Percentiles rank a stretch among this genome's conserved stretches.
These are phyloP conservation scores for Coelastrella sp. DNA, from an alignment of 139 green algal genomes.

Conservation along the genomic window DNA sequence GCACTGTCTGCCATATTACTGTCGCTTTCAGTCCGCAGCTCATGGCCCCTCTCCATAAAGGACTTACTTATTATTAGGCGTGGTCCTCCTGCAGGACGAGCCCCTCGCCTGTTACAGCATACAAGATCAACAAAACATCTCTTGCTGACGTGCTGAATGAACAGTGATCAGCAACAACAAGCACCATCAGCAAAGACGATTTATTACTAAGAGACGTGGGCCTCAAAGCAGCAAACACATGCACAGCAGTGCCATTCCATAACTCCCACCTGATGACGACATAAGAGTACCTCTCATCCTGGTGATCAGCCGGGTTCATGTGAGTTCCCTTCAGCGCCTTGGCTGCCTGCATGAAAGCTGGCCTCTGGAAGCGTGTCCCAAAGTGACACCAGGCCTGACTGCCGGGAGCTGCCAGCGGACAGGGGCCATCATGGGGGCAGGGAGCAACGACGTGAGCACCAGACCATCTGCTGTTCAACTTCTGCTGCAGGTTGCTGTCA, in stretches of 20 bases:
- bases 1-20: no score
- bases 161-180: neutral
- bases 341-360: constrained; percentile 57
- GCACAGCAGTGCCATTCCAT: no score
- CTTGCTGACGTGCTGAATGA: no score
- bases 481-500: constrained; percentile 33
- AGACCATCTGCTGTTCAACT: constrained; percentile 29
- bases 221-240: neutral
- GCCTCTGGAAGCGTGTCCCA: constrained; percentile 73
- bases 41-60: constrained; percentile 16
- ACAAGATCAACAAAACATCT: neutral
- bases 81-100: neutral
- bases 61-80: neutral
- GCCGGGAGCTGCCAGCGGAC: constrained; percentile 68
- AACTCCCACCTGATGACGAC: constrained; percentile 70
- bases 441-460: constrained; percentile 82
- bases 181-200: neutral
- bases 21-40: neutral
- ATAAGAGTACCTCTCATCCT: constrained; percentile 90
- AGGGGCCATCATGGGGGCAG: constrained; percentile 85
- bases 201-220: neutral
- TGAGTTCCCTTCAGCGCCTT: constrained; percentile 34
- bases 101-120: constrained; percentile 19
- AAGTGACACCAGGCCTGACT: constrained; percentile 84
- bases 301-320: constrained; percentile 25